These are phyloP conservation scores for Plenodomus lindquistii DNA, from an alignment of 2,329 filamentous ascomycete species.

Conservation along the genomic window DNA sequence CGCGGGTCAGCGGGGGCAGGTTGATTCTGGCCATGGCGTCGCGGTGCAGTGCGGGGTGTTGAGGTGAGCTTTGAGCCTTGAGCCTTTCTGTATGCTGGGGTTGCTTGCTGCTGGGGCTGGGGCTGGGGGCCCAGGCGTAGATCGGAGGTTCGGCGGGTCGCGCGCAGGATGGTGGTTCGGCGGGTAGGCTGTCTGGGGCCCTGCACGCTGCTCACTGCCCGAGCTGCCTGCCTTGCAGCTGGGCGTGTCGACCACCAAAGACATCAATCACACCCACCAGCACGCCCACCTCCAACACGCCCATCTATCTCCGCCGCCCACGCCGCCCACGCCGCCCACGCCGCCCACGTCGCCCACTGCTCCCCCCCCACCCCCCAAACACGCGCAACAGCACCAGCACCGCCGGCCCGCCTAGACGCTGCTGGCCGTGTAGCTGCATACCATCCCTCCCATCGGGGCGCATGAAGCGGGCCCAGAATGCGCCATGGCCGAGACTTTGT, in stretches of 20 bases:
- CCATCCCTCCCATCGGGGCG: neutral
- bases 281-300: neutral
- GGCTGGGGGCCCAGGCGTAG: neutral
- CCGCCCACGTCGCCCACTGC: neutral
- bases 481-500: constrained; percentile 52
- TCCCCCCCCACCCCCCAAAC: neutral
- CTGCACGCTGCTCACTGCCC: neutral
- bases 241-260: too few relatives aligned
- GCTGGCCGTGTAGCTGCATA: neutral
- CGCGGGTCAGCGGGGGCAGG: constrained; percentile 87
- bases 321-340: neutral
- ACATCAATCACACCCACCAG: too few relatives aligned
- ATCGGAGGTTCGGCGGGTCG: too few relatives aligned
- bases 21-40: constrained; percentile 78
- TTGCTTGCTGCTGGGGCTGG: neutral
- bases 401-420: constrained; percentile 2
- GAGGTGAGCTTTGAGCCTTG: neutral
- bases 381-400: neutral
- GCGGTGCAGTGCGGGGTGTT: constrained; percentile 1
- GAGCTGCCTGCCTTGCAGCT: neutral
- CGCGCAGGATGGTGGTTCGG: too few relatives aligned
- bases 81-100: neutral
- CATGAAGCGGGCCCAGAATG: constrained; percentile 34
- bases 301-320: too few relatives aligned
- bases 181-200: neutral